phyloP scores from a whole-genome alignment of 192 early-diverging fungal species.

The Podila epicladia region DNA sequence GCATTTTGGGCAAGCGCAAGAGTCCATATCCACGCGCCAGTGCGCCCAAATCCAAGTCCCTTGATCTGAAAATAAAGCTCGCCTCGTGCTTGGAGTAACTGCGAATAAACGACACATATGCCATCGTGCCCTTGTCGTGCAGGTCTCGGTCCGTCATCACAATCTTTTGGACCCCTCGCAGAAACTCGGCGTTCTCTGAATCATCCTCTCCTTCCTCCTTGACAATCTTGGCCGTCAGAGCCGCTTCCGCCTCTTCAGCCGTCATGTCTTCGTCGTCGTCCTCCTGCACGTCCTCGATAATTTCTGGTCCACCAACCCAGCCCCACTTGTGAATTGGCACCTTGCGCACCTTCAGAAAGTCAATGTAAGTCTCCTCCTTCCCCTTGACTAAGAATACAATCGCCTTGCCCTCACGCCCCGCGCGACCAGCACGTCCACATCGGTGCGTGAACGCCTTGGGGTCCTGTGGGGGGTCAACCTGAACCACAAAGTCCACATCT shows the following conservation, averaged over 20 bases:
- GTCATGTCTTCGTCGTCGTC: constrained; percentile 18
- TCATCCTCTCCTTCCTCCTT: constrained; percentile 47
- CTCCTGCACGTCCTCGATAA: constrained; percentile 42
- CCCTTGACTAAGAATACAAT: constrained; percentile 83
- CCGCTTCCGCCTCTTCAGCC: constrained; percentile 18
- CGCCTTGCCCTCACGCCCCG: constrained; percentile 86
- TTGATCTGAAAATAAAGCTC: constrained; percentile 88
- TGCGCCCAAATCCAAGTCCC: constrained; percentile 81
- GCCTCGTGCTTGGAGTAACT: constrained; percentile 96
- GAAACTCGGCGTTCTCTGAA: constrained; percentile 59
- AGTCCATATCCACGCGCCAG: constrained; percentile 87
- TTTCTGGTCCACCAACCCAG: constrained; percentile 50
- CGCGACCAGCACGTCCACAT: constrained; percentile 92
- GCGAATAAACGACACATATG: constrained; percentile 92
- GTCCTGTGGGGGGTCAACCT: constrained; percentile 96
- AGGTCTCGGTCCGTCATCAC: constrained; percentile 79
- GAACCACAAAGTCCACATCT: constrained; percentile 94
- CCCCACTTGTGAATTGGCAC: constrained; percentile 78
- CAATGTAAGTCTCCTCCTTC: constrained; percentile 92
- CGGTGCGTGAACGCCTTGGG: constrained; percentile 96
- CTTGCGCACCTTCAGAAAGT: constrained; percentile 88
- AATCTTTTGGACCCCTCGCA: constrained; percentile 64
- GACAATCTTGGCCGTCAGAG: constrained; percentile 24
- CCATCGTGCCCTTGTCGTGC: constrained; percentile 79
- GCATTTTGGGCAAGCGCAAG: constrained; percentile 90